Evolutionary conservation across 345 rosid species (phyloP), one percentile per base, ranked within the genome.

Genomic region (Melastoma malabathricum): DNA sequence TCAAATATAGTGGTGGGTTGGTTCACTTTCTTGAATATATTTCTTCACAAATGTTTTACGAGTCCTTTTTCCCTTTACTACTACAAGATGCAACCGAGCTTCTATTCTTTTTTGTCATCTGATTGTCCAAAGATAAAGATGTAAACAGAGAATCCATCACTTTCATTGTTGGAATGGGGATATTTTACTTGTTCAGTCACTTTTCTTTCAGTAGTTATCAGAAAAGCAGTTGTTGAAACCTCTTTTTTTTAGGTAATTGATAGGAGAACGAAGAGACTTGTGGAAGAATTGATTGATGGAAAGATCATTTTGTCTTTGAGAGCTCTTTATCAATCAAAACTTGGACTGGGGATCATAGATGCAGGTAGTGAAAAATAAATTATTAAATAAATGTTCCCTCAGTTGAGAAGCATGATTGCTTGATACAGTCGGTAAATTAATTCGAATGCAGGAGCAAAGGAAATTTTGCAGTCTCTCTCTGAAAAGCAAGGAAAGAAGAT

Each of bases 221-320:
- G 13, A 38, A 17, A 46, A 39, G 2, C n/a, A 44, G 14, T 64
- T 39, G 25, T 66, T 59, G 9, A 43, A 19, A 47, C 50, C 20
- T 54, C 72, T 31, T 65, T 69, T 59, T 43, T 69, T 58, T 65
- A 90, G 98, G 96, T 90, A 19, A 68, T 68, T 67, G 96, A 90
- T 58, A 65, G 98, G 61, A 83, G 63, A 72, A 76, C 80, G 48
- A 81, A 86, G 73, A 83, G 94, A 57, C 69, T 90, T 20, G 98
- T 86, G 68, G 98, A 90, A 69, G 98, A 90, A 70, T 55, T 86
- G 62, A 83, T 90, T 58, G 86, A 86, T 65, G 72, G 77, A 52
- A 90, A 90, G 73, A 90, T 86, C 61, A 68, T 81, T 65, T 29
- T 86, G 69, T 90, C 98, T 46, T 79, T 90, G 96, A 80, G 96